Conservation (phyloP, 305 asterid genomes). For the Stenogyne calaminthoides region DNA sequence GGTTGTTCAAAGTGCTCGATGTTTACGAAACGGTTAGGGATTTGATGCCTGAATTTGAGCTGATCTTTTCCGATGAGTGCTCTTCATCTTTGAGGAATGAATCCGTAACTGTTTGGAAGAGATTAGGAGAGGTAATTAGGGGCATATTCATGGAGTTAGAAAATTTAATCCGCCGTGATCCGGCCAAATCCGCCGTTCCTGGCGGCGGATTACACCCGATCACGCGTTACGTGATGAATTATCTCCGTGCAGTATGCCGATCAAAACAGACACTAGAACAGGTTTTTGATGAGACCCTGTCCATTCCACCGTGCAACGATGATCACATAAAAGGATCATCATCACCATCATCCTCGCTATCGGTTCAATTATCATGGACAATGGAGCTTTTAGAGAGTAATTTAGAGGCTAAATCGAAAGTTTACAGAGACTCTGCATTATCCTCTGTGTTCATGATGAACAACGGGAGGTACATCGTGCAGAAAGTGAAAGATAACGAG, state of each 20-base stretch:
- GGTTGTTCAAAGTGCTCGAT: constrained; percentile 78
- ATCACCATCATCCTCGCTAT: constrained; percentile 29
- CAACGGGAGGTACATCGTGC: constrained; percentile 74
- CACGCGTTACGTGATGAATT: constrained; percentile 83
- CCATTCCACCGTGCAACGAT: constrained; percentile 24
- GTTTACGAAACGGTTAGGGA: constrained; percentile 80
- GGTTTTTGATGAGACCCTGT: constrained; percentile 61
- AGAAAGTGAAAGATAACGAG: constrained; percentile 68
- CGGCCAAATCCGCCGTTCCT: constrained; percentile 69
- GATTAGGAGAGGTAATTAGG: constrained; percentile 74
- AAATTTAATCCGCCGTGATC: constrained; percentile 74
- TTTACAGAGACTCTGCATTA: constrained; percentile 66
- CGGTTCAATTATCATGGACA: constrained; percentile 64
- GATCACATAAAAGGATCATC: constrained; percentile 48
- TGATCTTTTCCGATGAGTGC: constrained; percentile 61
- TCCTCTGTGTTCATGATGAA: constrained; percentile 83
- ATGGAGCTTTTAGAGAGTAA: constrained; percentile 85
- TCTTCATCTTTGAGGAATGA: constrained; percentile 59
- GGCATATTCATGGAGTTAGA: constrained; percentile 81
- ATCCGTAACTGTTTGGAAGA: constrained; percentile 59
- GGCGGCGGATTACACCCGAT: constrained; percentile 90
- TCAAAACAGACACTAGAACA: constrained; percentile 67
- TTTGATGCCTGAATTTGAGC: constrained; percentile 70
- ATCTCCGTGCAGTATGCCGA: constrained; percentile 75
- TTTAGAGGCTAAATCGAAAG: constrained; percentile 69